These are phyloP conservation scores for Phytopythium vexans DNA, from an alignment of 352 stramenopile genomes.

Conservation along the genomic window DNA sequence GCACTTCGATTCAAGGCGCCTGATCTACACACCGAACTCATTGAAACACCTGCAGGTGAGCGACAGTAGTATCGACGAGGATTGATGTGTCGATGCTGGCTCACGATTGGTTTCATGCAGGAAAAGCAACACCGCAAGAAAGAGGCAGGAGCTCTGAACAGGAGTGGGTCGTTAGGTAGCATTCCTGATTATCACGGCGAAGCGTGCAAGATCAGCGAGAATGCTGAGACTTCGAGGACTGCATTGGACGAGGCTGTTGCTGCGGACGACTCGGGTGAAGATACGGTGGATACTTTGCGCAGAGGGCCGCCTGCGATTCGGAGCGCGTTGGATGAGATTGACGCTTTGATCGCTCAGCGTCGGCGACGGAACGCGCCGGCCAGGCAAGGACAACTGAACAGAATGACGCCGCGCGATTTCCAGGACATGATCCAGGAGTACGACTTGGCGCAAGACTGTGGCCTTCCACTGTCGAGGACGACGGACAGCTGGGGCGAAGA, in stretches of 20 bases:
- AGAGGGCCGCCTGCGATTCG: conserved; percentile 37
- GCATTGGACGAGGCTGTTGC: neutral
- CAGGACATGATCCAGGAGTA: conserved; percentile 46
- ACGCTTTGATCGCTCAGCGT: conserved; percentile 39
- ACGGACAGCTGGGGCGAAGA: conserved; percentile 64
- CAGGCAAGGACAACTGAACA: conserved; percentile 9
- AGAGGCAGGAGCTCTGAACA: neutral
- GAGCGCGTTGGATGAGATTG: conserved; percentile 45
- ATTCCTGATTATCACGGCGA: conserved; percentile 21
- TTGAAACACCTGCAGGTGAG: conserved; percentile 68
- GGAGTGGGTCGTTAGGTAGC: conserved; percentile 4
- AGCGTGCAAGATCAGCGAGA: conserved; percentile 13
- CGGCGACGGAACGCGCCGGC: conserved; percentile 11
- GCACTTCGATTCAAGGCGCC: conserved; percentile 48
- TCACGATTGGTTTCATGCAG: conserved; percentile 5
- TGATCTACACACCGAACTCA: conserved; percentile 66
- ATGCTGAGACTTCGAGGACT: neutral
- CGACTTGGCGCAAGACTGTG: conserved; percentile 44
- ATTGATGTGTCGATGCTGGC: conserved; percentile 4
- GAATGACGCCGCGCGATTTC: conserved; percentile 24
- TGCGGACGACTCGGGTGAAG: conserved; percentile 8
- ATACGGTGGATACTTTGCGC: conserved; percentile 16
- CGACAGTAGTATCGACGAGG: neutral
- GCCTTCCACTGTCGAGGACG: conserved; percentile 50
- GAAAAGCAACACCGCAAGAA: conserved; percentile 22